Base-by-base conservation (phyloP, 2,329 filamentous ascomycete species). In the Sporothrix euskadiensis region DNA sequence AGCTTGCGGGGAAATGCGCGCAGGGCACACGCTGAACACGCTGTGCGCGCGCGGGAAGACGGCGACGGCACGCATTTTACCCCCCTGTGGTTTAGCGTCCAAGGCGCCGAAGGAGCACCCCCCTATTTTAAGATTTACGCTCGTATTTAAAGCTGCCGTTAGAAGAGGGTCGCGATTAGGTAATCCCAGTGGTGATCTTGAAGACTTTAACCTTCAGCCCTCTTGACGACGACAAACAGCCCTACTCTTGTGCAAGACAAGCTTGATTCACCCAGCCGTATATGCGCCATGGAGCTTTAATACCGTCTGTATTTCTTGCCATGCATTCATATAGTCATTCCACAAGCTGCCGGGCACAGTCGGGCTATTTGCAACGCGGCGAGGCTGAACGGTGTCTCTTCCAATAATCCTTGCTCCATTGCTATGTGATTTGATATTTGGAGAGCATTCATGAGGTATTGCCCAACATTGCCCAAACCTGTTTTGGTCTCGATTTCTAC, bases 1-100 rank as follows among this genome's bases (percentile, higher is more conserved):
- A 35, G 44, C 41, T 59, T 35, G 65, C 65, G 65, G 65, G 44
- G 59, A 63, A 63, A 44, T 19, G 56, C 56, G 56, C 56, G 56
- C 52, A 56, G 10, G 9, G 52, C 52, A 56, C 54, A 26, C 14
- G 26, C 32, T 9, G 52, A 57, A 49, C 44, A 49, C 44, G 44
- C 44, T 49, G 44, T 35, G 56, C 14, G 44, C 56, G 30, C 56
- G 30, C 26, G 56, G 56, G 56, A 35, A 59, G n/a, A 26, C 10
- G 61, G 39, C 39, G 10, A 8, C 22, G 39, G 39, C 39, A 66
- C 39, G 39, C 61, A 63, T 44, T 59, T 59, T 4, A n/a, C 30
- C 6, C 30, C 41, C 22, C 61, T 66, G 41, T 65, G 9, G 39
- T n/a, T 59, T 65, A 65, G 59, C 59, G 35, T 14, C 32, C 16